phyloP scores from a whole-genome alignment of 768 basidiomycete genomes.

The Russula dissimulans region DNA sequence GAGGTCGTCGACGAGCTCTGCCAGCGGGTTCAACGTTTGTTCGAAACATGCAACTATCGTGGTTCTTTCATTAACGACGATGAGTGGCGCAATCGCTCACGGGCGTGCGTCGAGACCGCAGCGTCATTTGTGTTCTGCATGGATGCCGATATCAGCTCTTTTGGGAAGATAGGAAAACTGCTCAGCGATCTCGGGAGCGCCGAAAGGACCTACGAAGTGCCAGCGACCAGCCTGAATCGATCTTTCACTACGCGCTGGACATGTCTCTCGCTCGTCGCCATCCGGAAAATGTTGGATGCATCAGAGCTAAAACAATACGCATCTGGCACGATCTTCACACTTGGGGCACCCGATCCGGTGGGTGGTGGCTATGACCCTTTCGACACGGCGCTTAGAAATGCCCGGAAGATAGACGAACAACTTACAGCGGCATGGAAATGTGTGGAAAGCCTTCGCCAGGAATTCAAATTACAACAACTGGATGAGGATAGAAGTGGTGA shows the following conservation, averaged over 20 bases:
- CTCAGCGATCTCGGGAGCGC: slow-evolving; percentile 4
- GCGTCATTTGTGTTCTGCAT: slow-evolving; percentile 9
- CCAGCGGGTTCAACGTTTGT: background rate
- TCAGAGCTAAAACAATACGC: background rate
- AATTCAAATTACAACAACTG: background rate
- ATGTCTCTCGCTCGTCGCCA: slow-evolving; percentile 12
- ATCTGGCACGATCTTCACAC: background rate
- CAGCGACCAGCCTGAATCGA: background rate
- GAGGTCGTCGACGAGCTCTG: background rate
- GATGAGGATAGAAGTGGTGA: background rate
- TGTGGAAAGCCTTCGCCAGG: background rate
- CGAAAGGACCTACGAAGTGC: background rate
- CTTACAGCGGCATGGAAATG: slow-evolving; percentile 1
- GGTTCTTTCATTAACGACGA: slow-evolving; percentile 2
- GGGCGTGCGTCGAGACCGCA: slow-evolving; percentile 6
- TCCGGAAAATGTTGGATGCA: background rate
- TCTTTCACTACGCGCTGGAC: slow-evolving; percentile 15
- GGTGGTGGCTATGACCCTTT: background rate
- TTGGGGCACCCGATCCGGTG: background rate
- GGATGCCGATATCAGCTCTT: background rate
- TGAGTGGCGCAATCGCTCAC: slow-evolving; percentile 1
- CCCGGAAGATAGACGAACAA: slow-evolving; percentile 6
- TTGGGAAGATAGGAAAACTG: slow-evolving; percentile 4
- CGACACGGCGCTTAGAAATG: background rate
- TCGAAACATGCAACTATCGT: background rate